Evolutionary conservation across 2,329 filamentous ascomycete species (phyloP), one percentile per base, ranked within the genome.

Genomic region (Penicillium sp.): DNA sequence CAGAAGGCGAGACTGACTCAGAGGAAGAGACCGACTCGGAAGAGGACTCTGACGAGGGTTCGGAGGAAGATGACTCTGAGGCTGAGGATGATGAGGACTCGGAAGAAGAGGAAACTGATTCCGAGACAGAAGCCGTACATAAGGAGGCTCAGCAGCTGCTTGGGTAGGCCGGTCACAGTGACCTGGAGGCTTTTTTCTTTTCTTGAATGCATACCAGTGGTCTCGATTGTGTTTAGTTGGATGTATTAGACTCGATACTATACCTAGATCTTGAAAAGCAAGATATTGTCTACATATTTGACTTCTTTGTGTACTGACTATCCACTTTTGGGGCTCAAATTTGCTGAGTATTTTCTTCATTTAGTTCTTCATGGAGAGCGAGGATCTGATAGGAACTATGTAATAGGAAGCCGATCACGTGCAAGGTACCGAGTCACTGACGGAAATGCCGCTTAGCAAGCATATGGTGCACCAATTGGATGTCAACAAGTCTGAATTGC

Each of bases 71-170:
- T 17, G 76, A 76, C 51, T 75, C 72, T 26, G 79, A 79, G 17
- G 53, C 45, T 2, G 51, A 53, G n/a, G 53, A 44, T 10, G 73
- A 84, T 0, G 78, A 80, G 35, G 82, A 82, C 0, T 67, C 64
- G 53, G 82, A 82, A 47, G 80, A 82, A 26, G 37, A 37, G 17
- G 76, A 76, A 53, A 76, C 72, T 37, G 79, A 79, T 58, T 77
- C 70, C 30, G 68, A 70, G 58, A 65, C 44, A 15, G 65, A 69
- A 30, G 65, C 58, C 45, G 61, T 62, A 13, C 64, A 65, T n/a
- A 70, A 65, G 45, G 68, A 70, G 53, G 63, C 62, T 19, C 63
- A 62, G 62, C 60, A 68, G 33, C 50, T 70, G 44, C 67, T 70
- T 50, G 28, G 49, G 15, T 59, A 51, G 44, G 22, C 40, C 45